These are phyloP conservation scores for Pichia kluyveri DNA, from an alignment of 805 yeast genomes.

Conservation along the genomic window DNA sequence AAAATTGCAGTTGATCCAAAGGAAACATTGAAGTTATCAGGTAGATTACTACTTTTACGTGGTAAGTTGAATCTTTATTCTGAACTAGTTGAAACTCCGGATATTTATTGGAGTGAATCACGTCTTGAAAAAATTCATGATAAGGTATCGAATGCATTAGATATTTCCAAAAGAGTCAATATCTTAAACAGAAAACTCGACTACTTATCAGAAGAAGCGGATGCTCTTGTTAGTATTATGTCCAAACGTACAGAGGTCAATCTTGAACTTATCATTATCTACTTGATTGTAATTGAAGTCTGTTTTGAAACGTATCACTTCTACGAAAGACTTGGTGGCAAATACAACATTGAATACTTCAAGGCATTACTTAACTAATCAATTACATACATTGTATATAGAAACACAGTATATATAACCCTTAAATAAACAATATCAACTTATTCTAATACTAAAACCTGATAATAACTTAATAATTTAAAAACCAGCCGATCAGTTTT, in stretches of 20 bases:
- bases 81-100: constrained; percentile 87
- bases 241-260: constrained; percentile 69
- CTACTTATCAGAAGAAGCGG: constrained; percentile 82
- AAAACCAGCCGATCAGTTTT: no score
- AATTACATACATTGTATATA: no score
- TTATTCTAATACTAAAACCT: no score
- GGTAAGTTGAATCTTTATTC: constrained; percentile 81
- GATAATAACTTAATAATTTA: no score
- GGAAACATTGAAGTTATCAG: constrained; percentile 63
- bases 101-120: constrained; percentile 89
- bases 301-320: constrained; percentile 73
- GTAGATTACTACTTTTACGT: constrained; percentile 63
- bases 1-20: constrained; percentile 42
- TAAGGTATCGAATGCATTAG: constrained; percentile 60
- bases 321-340: constrained; percentile 38
- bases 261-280: constrained; percentile 83
- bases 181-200: constrained; percentile 81
- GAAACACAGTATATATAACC: no score
- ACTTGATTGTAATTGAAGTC: constrained; percentile 78
- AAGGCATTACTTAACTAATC: not conserved
- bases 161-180: constrained; percentile 66
- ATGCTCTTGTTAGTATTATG: constrained; percentile 64
- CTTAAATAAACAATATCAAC: no score
- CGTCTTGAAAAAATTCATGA: constrained; percentile 69
- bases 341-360: constrained; percentile 11